Base-by-base conservation (phyloP, 176 grass and related monocot species). In the Carex pumila region DNA sequence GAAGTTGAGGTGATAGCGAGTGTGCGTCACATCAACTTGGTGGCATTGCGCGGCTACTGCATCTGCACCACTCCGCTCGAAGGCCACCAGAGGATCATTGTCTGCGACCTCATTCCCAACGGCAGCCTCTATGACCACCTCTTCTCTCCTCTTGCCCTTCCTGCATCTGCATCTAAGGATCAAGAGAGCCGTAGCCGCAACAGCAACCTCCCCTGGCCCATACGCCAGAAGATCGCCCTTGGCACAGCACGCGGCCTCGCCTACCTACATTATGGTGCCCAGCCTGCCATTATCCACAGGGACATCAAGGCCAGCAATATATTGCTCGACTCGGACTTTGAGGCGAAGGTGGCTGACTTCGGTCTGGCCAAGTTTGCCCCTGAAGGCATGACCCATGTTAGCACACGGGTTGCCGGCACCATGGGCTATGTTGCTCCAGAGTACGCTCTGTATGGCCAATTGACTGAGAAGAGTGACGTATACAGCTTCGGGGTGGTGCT, bases 1-100 rank as follows among this genome's bases (percentile, higher is more conserved):
- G 96, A 98, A 89, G 96, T 98, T 58, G 96, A 98, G 86, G 96
- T 98, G 12, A 94, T 98, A 32, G 96, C 96, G 31, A 93, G 93
- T 8, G 96, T 98, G 37, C 89, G 96, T 50, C 96, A 98, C 1
- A 85, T 98, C 87, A 98, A 98, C 65, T 88, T 98, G 5, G 84
- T 98, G 0, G 60, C 96, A 0, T 80, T 98, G 18, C 75, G 91
- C 4, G 96, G 96, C 0, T 98, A 98, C 83, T 98, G 93, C 86
- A 95, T 93, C 2, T 90, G 92, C 65, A 90, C 91, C 62, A 95
- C 91, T 3, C 86, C 79, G 65, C 86, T 83, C 54, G 91, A 95
- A 83, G 96, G 96, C 17, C 96, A 95, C 83, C 96, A 93, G 89
- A 83, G 96, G 78, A 95, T 98, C 65, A 98, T 95, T 3, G 61